Conservation (phyloP, 352 stramenopile genomes). For the Phytophthora aleatoria region DNA sequence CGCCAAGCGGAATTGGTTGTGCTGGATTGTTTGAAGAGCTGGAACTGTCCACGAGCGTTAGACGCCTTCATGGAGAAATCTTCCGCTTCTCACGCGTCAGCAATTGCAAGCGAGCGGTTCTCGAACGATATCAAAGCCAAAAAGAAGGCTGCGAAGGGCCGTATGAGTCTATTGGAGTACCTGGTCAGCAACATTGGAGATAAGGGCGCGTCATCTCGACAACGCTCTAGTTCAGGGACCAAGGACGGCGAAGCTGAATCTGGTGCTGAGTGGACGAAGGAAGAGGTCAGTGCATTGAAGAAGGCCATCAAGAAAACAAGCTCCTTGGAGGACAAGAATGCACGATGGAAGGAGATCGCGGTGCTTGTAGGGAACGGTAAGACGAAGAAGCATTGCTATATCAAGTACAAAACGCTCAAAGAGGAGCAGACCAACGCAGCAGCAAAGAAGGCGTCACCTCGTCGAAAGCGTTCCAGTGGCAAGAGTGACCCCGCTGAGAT, state of each 20-base stretch:
- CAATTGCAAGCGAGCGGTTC: constrained; percentile 56
- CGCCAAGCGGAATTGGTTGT: constrained; percentile 71
- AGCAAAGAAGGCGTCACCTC: constrained; percentile 35
- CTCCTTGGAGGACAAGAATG: constrained; percentile 66
- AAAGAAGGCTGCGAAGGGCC: constrained; percentile 33
- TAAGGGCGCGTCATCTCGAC: constrained; percentile 10
- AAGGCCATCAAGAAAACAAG: constrained; percentile 79
- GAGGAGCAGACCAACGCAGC: constrained; percentile 52
- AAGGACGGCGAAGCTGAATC: constrained; percentile 31
- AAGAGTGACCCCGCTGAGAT: constrained; percentile 12
- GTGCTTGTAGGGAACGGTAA: constrained; percentile 60
- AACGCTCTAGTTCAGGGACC: constrained; percentile 6
- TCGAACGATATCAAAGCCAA: constrained; percentile 55
- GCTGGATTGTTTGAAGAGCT: constrained; percentile 73
- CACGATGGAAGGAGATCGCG: constrained; percentile 74
- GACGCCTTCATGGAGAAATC: constrained; percentile 56
- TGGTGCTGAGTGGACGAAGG: constrained; percentile 51
- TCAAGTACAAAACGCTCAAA: constrained; percentile 88
- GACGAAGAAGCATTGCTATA: constrained; percentile 82
- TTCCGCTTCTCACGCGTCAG: constrained; percentile 17
- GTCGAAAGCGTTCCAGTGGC: constrained; percentile 14
- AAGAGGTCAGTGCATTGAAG: constrained; percentile 60
- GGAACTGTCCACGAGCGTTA: constrained; percentile 56
- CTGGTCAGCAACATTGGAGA: constrained; percentile 34
- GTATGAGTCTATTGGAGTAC: constrained; percentile 50